Evolutionary conservation across 2,329 filamentous ascomycete species (phyloP).

Genomic region (Arthrobotrys sphaeroides): DNA sequence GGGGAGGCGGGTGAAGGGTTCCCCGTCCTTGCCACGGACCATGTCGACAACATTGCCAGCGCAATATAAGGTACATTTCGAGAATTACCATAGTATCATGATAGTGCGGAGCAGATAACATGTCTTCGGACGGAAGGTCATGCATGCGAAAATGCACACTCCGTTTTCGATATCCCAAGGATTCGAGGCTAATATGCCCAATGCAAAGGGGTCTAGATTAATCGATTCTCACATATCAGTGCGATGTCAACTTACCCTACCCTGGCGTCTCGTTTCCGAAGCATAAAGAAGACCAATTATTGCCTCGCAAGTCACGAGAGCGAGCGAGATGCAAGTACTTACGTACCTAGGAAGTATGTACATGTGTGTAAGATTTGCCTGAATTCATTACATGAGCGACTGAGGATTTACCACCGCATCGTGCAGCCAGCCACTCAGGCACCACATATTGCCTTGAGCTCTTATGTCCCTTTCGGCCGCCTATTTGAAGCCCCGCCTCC

Average conservation of each 20-base stretch:
- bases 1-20: conserved; percentile 34
- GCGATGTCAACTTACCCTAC: conserved; percentile 13
- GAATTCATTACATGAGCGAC: conserved; percentile 7
- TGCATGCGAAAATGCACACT: not conserved
- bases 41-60: conserved; percentile 3
- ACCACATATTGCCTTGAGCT: not conserved
- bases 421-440: conserved; percentile 31
- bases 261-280: not conserved
- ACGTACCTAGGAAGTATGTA: too few relatives aligned
- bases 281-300: conserved; percentile 1
- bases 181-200: too few relatives aligned
- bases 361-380: conserved; percentile 36
- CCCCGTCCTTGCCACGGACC: conserved; percentile 4
- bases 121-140: conserved; percentile 16
- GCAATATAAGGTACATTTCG: conserved; percentile 5
- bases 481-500: not conserved
- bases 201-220: conserved; percentile 33
- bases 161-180: not conserved
- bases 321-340: conserved; percentile 8
- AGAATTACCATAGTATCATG: conserved; percentile 17
- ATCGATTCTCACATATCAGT: conserved; percentile 20
- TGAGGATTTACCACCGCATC: conserved; percentile 43
- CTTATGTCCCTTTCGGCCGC: conserved; percentile 18
- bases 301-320: conserved; percentile 9
- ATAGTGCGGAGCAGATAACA: conserved; percentile 1